Base-by-base conservation (phyloP, 2,329 filamentous ascomycete species). In the Pseudopyricularia javanii region DNA sequence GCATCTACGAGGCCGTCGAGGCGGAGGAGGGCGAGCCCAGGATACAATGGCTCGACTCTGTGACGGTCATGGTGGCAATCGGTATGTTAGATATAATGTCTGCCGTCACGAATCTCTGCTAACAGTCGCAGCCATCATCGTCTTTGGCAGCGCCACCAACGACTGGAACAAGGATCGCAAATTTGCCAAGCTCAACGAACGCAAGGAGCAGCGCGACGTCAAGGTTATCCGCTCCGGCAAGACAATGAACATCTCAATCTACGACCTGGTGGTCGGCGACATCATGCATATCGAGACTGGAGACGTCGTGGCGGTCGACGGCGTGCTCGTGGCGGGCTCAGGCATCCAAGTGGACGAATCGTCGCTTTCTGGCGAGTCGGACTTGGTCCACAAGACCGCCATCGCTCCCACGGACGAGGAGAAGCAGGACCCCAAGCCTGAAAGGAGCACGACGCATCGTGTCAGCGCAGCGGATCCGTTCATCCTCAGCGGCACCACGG, bases 261-360 rank as follows among this genome's bases (percentile, higher is more conserved):
- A 77, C 59, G 79, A 86, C 54, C 70, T 86, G 43, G 72, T 83
- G 12, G 83, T 81, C 17, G 83, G 83, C 32, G 83, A 86, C 60
- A 72, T 86, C 12, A 67, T 86, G 17, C 74, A 83, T 61, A 68
- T 86, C 17, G 81, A 85, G 59, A 79, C 82, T 3, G 83, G 83
- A 54, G 82, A 87, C 59, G 72, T 84, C 40, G 72, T 85, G 45
- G 81, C 83, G 0, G 82, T 79, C 3, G 83, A 87, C 60, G 83
- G 83, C 2, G 70, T 86, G 47, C 74, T 85, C 54, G 79, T 86
- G 56, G 68, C 71, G 12, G 82, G 82, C 2, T 77, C 84, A 57
- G 79, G 79, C 40, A 66, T 86, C 56, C 82, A 80, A 61, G 86
- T 82, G 58, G 83, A 86, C 59, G 83, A 87, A 63, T 85, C 82